These are phyloP conservation scores for Helichrysum umbraculigerum DNA, from an alignment of 129 eudicot genomes.

Conservation along the genomic window DNA sequence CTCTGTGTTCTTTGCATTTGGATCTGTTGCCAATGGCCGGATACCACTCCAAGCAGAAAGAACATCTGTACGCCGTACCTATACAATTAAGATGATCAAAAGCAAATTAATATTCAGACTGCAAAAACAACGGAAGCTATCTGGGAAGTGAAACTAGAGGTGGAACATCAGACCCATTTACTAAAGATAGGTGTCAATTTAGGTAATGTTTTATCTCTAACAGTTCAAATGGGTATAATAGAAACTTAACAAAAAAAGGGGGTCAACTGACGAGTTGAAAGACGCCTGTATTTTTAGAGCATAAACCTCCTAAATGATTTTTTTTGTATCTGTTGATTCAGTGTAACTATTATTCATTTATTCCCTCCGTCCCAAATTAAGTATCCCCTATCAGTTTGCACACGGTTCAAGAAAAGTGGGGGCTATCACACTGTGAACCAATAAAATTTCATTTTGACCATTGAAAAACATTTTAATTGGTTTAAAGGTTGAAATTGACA, in stretches of 20 bases:
- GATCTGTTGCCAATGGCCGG: conserved; percentile 93
- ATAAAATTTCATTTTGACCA: no score
- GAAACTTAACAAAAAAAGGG: neutral
- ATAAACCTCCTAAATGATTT: neutral
- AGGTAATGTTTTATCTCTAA: neutral
- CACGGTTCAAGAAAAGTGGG: no score
- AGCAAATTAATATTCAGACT: conserved; percentile 4
- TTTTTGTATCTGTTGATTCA: neutral
- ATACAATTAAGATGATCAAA: conserved; percentile 13
- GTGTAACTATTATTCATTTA: neutral
- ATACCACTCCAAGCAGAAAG: conserved; percentile 99
- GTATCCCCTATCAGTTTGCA: no score
- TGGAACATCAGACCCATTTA: neutral
- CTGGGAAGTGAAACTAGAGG: neutral
- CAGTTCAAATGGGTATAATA: neutral
- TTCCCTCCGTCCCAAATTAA: no score
- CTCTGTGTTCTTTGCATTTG: conserved; percentile 85
- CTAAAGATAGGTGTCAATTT: neutral
- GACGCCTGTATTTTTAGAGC: neutral
- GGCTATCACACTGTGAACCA: no score
- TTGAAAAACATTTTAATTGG: no score
- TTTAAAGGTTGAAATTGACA: no score
- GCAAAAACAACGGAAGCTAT: neutral
- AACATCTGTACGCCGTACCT: conserved; percentile 90
- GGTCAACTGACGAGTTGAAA: neutral